These are phyloP conservation scores for Lupinus albus DNA, from an alignment of 306 rosid species.

Conservation along the genomic window DNA sequence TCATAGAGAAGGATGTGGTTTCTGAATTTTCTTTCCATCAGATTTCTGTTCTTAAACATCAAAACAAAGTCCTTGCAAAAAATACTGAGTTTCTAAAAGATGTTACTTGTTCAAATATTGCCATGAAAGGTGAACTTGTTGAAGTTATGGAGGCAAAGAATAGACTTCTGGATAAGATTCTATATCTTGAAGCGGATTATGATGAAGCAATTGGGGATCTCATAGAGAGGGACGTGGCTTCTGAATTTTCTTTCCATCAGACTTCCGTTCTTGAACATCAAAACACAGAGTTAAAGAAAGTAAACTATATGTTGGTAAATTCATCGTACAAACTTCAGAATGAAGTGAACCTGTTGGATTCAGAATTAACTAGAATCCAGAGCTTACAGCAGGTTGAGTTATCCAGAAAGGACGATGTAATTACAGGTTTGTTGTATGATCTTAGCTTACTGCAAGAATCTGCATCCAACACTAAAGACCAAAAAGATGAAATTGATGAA, in stretches of 20 bases:
- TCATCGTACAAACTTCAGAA: conserved; percentile 48
- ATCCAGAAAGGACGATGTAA: conserved; percentile 77
- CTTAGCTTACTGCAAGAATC: conserved; percentile 95
- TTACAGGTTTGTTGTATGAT: conserved; percentile 80
- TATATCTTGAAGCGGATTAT: conserved; percentile 57
- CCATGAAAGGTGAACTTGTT: conserved; percentile 52
- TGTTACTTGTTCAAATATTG: conserved; percentile 50
- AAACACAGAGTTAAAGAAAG: conserved; percentile 47
- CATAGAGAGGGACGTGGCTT: conserved; percentile 51
- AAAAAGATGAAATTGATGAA: conserved; percentile 72
- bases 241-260: conserved; percentile 48
- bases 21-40: conserved; percentile 48
- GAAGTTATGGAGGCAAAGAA: conserved; percentile 49
- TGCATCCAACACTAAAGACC: conserved; percentile 77
- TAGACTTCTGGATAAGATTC: conserved; percentile 51
- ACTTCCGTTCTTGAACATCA: conserved; percentile 53
- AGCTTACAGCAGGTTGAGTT: conserved; percentile 63
- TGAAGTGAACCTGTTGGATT: conserved; percentile 51
- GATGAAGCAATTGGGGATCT: conserved; percentile 45
- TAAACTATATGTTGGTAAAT: conserved; percentile 42
- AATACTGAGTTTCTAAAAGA: conserved; percentile 52
- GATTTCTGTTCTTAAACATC: conserved; percentile 51
- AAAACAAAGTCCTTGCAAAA: conserved; percentile 50
- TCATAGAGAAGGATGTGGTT: conserved; percentile 52
- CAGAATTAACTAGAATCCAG: conserved; percentile 53